A percentile compares a stretch with the other conserved stretches of the same genome.
These are phyloP conservation scores for Cercospora citrullina DNA, from an alignment of 2,329 filamentous ascomycete genomes.

Conservation along the genomic window DNA sequence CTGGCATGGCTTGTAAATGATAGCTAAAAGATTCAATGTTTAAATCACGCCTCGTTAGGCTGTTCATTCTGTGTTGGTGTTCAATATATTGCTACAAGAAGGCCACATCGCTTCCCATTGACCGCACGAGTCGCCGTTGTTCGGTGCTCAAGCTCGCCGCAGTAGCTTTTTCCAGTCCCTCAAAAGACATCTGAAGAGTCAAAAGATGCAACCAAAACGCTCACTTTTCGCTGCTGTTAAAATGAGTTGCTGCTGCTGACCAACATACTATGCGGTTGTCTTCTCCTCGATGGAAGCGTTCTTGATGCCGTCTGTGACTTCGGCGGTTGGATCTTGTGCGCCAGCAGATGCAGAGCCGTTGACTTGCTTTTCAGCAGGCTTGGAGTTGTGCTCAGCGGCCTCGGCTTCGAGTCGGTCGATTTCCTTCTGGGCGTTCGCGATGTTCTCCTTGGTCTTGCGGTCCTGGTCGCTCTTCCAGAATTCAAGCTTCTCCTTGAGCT, in stretches of 20 bases:
- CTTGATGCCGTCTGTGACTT: constrained; percentile 61
- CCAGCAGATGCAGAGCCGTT: constrained; percentile 56
- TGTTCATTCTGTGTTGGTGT: constrained; percentile 9
- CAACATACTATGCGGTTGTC: constrained; percentile 20
- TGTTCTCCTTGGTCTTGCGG: constrained; percentile 86
- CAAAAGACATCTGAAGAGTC: constrained; percentile 1
- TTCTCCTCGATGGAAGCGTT: constrained; percentile 61
- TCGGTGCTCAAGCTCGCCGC: background rate
- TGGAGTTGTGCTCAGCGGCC: constrained; percentile 49
- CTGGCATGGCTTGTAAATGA: background rate
- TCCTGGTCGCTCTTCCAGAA: constrained; percentile 91
- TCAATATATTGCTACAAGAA: constrained; percentile 15
- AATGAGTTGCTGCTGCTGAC: constrained; percentile 3
- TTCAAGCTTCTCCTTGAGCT: constrained; percentile 87
- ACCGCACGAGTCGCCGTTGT: background rate
- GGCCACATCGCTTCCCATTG: background rate
- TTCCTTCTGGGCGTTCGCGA: constrained; percentile 93
- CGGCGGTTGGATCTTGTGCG: constrained; percentile 57
- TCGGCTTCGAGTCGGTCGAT: constrained; percentile 81
- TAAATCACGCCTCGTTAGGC: constrained; percentile 2
- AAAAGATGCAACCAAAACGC: constrained; percentile 11
- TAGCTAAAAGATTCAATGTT: background rate
- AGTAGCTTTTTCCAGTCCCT: constrained; percentile 3
- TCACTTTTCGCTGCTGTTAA: constrained; percentile 9
- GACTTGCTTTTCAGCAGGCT: constrained; percentile 52